Evolutionary conservation across 805 yeast genomes (phyloP).

Genomic region (Saccharomycopsis fibuligera): DNA sequence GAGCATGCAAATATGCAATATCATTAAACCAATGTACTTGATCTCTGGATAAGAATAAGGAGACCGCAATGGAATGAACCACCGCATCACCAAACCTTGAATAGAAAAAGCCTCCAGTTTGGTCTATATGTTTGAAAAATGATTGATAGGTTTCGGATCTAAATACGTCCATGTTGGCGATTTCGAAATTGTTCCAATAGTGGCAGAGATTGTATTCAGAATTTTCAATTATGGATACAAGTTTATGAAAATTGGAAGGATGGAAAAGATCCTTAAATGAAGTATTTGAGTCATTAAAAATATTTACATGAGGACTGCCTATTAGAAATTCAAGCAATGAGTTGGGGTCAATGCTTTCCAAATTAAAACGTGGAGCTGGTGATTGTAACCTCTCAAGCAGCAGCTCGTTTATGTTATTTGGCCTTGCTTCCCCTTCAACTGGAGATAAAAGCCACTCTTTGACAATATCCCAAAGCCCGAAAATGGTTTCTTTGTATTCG

Average conservation of each 20-base stretch:
- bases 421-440: neutral
- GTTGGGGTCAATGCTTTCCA: conserved; percentile 51
- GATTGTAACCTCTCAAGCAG: no score
- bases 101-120: conserved; percentile 77
- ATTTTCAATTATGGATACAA: conserved; percentile 41
- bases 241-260: neutral
- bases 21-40: conserved; percentile 71
- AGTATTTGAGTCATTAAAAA: neutral
- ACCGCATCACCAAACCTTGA: conserved; percentile 94
- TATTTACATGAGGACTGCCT: conserved; percentile 12
- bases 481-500: conserved; percentile 65
- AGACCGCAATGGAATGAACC: conserved; percentile 73
- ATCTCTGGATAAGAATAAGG: conserved; percentile 59
- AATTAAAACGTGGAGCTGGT: no score
- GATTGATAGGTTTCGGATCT: conserved; percentile 59
- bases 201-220: conserved; percentile 76
- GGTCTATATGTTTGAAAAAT: conserved; percentile 63
- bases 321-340: conserved; percentile 60
- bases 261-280: neutral
- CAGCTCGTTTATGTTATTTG: no score
- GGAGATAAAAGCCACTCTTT: conserved; percentile 48
- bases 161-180: conserved; percentile 71
- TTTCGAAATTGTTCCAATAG: conserved; percentile 84
- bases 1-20: conserved; percentile 75
- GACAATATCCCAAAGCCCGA: conserved; percentile 71